Evolutionary conservation across 2,329 filamentous ascomycete species (phyloP).

Genomic region (Proliferodiscus dingleyae): DNA sequence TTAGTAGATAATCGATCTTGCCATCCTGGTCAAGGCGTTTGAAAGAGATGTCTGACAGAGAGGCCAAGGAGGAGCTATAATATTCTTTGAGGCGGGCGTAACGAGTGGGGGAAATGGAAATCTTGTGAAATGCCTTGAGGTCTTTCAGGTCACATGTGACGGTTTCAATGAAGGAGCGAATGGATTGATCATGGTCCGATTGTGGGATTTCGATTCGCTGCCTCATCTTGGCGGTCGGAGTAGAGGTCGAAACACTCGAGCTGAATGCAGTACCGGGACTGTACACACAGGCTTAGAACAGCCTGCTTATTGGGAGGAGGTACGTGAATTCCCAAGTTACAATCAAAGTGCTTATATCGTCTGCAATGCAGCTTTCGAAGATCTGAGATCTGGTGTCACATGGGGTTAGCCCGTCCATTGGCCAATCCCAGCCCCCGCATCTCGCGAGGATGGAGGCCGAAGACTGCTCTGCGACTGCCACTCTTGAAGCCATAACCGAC

Average conservation of each 20-base stretch:
- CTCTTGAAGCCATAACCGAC: not conserved
- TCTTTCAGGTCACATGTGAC: constrained; percentile 42
- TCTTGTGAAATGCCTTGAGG: constrained; percentile 45
- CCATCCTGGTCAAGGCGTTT: constrained; percentile 38
- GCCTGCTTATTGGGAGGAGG: too few species aligned
- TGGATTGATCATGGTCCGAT: not conserved
- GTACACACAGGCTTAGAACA: not conserved
- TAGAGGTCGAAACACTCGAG: not conserved
- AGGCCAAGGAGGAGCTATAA: constrained; percentile 38
- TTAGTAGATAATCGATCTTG: constrained; percentile 45
- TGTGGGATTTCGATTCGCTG: constrained; percentile 32
- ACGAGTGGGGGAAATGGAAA: constrained; percentile 40
- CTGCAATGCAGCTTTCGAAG: too few species aligned
- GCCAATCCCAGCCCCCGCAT: not conserved
- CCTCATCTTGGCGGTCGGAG: not conserved
- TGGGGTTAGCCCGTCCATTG: not conserved
- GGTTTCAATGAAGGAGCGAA: constrained; percentile 14
- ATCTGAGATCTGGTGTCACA: not conserved
- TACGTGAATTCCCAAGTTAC: not conserved
- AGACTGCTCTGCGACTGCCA: too few species aligned
- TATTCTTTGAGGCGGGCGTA: constrained; percentile 37
- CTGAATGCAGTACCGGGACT: not conserved
- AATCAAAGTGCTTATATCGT: not conserved
- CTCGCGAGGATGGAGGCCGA: too few species aligned
- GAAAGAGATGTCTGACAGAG: constrained; percentile 34